Evolutionary conservation across 208 protist species (phyloP), one percentile per base, ranked within the genome.

Genomic region (Trypanosoma lewisi): DNA sequence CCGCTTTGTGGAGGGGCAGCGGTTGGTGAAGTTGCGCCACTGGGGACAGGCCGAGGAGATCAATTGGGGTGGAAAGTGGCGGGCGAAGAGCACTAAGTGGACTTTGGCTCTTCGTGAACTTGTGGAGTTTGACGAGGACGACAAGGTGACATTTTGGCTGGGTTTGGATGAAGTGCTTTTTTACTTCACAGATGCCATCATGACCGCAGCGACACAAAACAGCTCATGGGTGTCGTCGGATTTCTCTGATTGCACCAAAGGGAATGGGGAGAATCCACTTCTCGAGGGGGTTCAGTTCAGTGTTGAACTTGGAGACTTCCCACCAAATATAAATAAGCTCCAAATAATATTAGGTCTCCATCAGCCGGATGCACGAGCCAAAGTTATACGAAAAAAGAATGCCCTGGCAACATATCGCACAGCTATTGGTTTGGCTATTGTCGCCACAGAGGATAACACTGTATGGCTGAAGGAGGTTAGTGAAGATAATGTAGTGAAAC

Each of bases 151-250:
- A 34, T 74, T 89, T 53, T 96, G 90, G 87, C 67, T 96, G 61
- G 70, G 68, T 39, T 83, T 91, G 21, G 90, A 93, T 52, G 90
- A 96, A 62, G 69, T 89, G 37, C 55, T 92, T 17, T 90, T 92
- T 69, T 96, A 93, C 76, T 96, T 92, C 66, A 91, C 80, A 14
- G 67, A 88, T 44, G 28, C 94, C 36, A 62, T 94, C 37, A 77
- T 83, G 34, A 89, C 79, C 14, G 70, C 81, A 66, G 69, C 71
- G 56, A 61, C 34, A 30, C 9, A 2, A 33, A 59, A 62, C 51
- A 48, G 31, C 7, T 57, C 30, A 14, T 52, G 41, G 54, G 59
- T 77, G 12, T 74, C 52, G 23, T 45, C 67, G 31, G 34, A 50
- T 34, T 83, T 87, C 39, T 60, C 64, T 16, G 68, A 70, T 68